These are phyloP conservation scores for Melanomma pulvis-pyrius DNA, from an alignment of 495 filamentous ascomycete species.

Conservation along the genomic window DNA sequence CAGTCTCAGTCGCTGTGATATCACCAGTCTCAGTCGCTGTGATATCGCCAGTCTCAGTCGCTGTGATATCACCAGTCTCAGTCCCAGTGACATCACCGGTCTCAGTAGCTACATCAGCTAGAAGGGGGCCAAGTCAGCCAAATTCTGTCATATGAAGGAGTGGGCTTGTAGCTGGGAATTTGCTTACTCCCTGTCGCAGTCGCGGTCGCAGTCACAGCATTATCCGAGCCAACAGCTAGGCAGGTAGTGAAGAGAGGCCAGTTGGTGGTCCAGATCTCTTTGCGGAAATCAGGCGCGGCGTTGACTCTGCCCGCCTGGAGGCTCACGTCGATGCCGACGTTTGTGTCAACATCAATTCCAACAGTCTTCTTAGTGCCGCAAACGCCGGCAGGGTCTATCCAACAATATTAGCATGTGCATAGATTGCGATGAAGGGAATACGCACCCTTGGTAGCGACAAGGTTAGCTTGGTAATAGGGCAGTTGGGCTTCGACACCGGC, in stretches of 20 bases:
- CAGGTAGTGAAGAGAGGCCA: constrained; percentile 24
- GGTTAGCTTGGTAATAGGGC: constrained; percentile 16
- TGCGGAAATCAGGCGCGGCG: constrained; percentile 9
- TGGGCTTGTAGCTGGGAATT: neutral
- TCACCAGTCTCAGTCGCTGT: no score
- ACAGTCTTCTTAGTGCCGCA: constrained; percentile 14
- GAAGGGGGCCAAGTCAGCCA: neutral
- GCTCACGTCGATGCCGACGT: constrained; percentile 22
- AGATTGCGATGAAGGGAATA: no score
- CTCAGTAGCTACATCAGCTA: neutral
- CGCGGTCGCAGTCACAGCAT: neutral
- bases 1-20: no score
- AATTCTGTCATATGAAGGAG: neutral
- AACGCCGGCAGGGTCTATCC: constrained; percentile 3
- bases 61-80: neutral
- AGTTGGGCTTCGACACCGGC: constrained; percentile 18
- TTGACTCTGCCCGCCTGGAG: constrained; percentile 16
- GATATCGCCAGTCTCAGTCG: neutral
- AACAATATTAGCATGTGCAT: no score
- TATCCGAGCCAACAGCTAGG: constrained; percentile 12
- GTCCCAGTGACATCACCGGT: neutral
- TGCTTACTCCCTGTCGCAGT: neutral
- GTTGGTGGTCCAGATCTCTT: constrained; percentile 12
- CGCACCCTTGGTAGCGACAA: neutral
- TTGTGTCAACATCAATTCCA: constrained; percentile 7